Conservation (phyloP, 352 stramenopile genomes). For the Thraustochytrium sp. region DNA sequence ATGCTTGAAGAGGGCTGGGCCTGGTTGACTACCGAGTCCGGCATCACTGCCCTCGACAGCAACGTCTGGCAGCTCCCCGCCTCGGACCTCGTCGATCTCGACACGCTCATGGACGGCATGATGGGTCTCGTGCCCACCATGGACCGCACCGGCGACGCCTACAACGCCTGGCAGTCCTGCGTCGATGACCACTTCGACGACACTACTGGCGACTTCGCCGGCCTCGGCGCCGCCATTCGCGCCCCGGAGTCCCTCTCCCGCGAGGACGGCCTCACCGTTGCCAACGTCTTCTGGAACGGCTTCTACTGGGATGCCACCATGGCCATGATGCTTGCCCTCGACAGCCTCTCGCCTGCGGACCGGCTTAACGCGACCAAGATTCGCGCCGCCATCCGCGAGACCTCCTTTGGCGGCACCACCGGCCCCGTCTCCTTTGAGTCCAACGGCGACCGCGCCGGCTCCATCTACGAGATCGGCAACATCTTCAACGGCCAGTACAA, state of each 20-base stretch:
- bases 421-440: neutral
- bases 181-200: neutral
- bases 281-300: neutral
- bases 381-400: neutral
- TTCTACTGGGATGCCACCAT: neutral
- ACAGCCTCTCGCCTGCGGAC: neutral
- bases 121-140: neutral
- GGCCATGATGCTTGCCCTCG: neutral
- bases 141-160: neutral
- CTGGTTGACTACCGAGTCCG: neutral
- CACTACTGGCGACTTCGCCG: neutral
- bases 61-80: neutral
- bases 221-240: neutral
- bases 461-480: neutral
- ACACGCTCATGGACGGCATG: neutral
- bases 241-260: neutral
- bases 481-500: neutral
- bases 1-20: neutral
- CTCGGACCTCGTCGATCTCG: neutral
- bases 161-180: neutral
- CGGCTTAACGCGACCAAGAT: neutral
- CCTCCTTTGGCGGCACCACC: neutral
- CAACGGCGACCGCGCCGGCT: neutral
- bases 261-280: neutral
- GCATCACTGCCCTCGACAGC: neutral